phyloP scores from a whole-genome alignment of 345 rosid genomes.

The Combretum micranthum region DNA sequence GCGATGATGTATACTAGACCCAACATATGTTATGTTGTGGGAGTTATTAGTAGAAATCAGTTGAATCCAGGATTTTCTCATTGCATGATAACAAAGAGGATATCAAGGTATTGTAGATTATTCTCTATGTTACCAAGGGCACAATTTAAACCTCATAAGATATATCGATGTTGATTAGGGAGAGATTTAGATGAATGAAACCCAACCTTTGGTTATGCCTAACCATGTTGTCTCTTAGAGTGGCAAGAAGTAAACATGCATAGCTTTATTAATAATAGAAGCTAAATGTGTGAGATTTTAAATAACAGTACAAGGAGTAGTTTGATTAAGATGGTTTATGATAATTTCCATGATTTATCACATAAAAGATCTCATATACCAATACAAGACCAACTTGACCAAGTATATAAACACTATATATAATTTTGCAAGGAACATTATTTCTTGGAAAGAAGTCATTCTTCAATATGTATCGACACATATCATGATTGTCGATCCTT shows the following conservation, averaged over 20 bases:
- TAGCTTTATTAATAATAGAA: conserved; percentile 4
- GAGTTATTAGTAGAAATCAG: too few relatives aligned
- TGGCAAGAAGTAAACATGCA: conserved; percentile 5
- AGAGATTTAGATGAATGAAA: neutral
- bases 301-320: neutral
- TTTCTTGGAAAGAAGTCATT: neutral
- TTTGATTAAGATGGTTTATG: neutral
- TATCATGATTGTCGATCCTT: neutral
- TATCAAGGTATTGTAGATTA: too few relatives aligned
- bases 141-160: too few relatives aligned
- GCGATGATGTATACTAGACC: neutral
- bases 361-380: neutral
- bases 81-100: too few relatives aligned
- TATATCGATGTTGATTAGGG: neutral
- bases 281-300: neutral
- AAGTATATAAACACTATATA: conserved; percentile 6
- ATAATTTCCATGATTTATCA: neutral
- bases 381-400: conserved; percentile 11
- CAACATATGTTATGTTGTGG: too few relatives aligned
- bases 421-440: neutral
- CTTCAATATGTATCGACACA: neutral
- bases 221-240: neutral
- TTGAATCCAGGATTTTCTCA: too few relatives aligned
- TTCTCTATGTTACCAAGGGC: too few relatives aligned
- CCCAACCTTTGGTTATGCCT: conserved; percentile 3